Base-by-base conservation (phyloP, 1,284 basidiomycete species). In the Sanghuangporus weigelae region DNA sequence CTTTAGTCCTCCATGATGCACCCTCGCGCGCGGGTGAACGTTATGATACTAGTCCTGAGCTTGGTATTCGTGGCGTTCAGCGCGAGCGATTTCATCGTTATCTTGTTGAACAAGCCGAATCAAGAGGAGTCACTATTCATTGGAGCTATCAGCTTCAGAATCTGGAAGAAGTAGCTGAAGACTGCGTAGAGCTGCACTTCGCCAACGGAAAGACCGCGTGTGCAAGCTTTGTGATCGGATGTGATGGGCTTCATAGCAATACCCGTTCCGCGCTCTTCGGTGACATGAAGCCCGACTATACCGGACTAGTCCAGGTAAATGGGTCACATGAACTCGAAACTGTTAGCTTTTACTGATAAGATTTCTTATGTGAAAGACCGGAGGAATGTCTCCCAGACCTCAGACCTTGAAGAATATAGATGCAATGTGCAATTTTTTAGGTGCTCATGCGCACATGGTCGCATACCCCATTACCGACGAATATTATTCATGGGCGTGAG, bases 171-270 rank as follows among this genome's bases (percentile, higher is more conserved):
- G 6, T 60, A 21, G 36, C 35, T 21, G 68, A 67, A 14, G 53
- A 23, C 7, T 36, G 16, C 53, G 79, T 78, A 3, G 68, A 68
- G 6, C 78, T 77, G 8, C 67, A 58, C 1, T 77, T 81, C 67
- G 73, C 72, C 40, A 77, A 77, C 61, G 79, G 78, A n/a, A 63
- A 67, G 35, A 72, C 64, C 38, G 77, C 75, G 60, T 72, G 70
- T 0, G 79, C 74, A 7, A 76, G 74, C 64, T 78, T 81, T 62
- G 73, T 80, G 10, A 72, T 81, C 6, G 80, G 79, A 14, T 80
- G 79, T 66, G 80, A 81, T 66, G 80, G 80, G 7, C 69, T 81
- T 64, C 80, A 81, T 65, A 79, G 78, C 63, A 74, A 72, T 53
- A 77, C 78, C 16, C 73, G 79, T 1, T 68, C 66, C 26, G 70